Evolutionary conservation across 2,329 filamentous ascomycete genomes (phyloP), one percentile per base, ranked within the genome.

Genomic region (Lasiodiplodia citricola): DNA sequence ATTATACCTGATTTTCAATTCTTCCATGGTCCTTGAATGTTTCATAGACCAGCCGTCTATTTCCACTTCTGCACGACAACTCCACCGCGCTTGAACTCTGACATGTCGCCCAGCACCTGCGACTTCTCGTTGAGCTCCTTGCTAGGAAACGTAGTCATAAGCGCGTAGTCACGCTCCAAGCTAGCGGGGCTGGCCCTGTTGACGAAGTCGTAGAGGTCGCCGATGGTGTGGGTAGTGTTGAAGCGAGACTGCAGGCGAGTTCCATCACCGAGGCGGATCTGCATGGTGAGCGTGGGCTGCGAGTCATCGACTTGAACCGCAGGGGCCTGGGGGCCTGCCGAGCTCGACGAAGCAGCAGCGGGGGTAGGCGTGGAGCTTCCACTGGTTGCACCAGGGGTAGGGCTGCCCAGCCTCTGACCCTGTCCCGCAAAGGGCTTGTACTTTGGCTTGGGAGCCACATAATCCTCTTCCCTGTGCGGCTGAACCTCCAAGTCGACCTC

Each of bases 81-180:
- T 1, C 84, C 85, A 28, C 85, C 85, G 16, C 84, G 78, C 80
- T 84, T 84, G 74, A 85, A 83, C 70, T 85, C 83, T 3, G 77
- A 70, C 75, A 85, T 79, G 64, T 85, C 85, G 52, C 81, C 84
- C 70, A 83, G 74, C 67, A 76, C 81, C 71, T 77, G 79, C 57
- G 77, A 74, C 79, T 90, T 90, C 74, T 96, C 91, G 2, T 86
- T 89, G 71, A 95, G 87, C 66, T 95, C 91, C 81, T 93, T 94
- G 75, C 88, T 93, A 4, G 92, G 92, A 79, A 96, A 96, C 0
- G 92, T 95, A 0, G 92, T 96, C 71, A 91, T 91, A 54, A 96
- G 83, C 2, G 92, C 90, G 85, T 91, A 96, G 4, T 85, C 74
- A n/a, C 92, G 86, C 50, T 80, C 76, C 37, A 82, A 81, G 62